Percentiles rank a stretch among this genome's conserved stretches.
Evolutionary conservation across 192 early-diverging fungal genomes (phyloP).

Genomic region (Nowakowskiella sp.): DNA sequence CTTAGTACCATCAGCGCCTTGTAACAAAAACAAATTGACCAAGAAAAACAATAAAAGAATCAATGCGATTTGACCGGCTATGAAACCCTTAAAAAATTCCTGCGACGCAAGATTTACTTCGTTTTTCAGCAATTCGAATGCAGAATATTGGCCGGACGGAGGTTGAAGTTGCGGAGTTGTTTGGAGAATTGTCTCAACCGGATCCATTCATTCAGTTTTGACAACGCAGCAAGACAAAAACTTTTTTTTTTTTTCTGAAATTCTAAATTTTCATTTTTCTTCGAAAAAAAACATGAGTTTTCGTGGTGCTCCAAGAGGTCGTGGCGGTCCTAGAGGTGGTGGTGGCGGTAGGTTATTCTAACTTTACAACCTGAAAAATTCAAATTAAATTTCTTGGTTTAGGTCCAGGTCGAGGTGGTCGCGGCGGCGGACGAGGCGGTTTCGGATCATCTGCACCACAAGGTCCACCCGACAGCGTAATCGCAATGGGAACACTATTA

Average conservation of each 20-base stretch:
- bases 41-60: conserved; percentile 43
- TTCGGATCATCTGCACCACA: conserved; percentile 41
- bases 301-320: too few species aligned
- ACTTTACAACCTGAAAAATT: background rate
- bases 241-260: too few species aligned
- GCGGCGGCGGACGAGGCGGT: conserved; percentile 46
- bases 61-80: conserved; percentile 40
- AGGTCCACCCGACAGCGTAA: conserved; percentile 71
- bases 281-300: too few species aligned
- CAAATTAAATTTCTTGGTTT: conserved; percentile 8
- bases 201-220: too few species aligned
- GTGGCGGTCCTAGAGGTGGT: conserved; percentile 41
- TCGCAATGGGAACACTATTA: conserved; percentile 81
- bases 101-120: conserved; percentile 28
- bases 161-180: too few species aligned
- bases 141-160: too few species aligned
- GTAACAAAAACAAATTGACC: conserved; percentile 45
- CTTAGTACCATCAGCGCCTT: conserved; percentile 35
- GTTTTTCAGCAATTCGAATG: too few species aligned
- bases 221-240: too few species aligned
- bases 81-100: conserved; percentile 44
- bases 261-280: too few species aligned
- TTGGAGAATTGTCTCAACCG: too few species aligned
- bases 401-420: conserved; percentile 25
- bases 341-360: conserved; percentile 18